Conservation (phyloP, 2,329 filamentous ascomycete species). For the Scopulariopsis brevicaulis region DNA sequence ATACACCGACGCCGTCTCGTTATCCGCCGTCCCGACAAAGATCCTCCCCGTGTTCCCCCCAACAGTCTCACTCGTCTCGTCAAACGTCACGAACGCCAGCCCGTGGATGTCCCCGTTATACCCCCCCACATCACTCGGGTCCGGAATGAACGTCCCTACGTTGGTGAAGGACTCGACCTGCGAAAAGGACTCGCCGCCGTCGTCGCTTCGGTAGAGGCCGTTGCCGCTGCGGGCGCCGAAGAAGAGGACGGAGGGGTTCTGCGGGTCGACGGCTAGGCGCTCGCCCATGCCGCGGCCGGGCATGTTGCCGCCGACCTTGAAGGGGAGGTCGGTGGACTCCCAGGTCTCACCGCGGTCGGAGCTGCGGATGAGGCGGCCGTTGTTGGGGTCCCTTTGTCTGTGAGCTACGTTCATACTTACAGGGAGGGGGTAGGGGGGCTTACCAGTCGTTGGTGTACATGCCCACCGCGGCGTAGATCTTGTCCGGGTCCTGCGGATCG, state of each 20-base stretch:
- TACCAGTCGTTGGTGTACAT: slow-evolving; percentile 48
- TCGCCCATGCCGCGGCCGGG: slow-evolving; percentile 48
- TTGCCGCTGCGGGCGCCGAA: slow-evolving; percentile 48
- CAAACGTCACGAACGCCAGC: slow-evolving; percentile 42
- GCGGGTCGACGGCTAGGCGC: slow-evolving; percentile 44
- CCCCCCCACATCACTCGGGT: slow-evolving; percentile 30
- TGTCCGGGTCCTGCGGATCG: slow-evolving; percentile 38
- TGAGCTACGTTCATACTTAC: background rate
- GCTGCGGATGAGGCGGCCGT: slow-evolving; percentile 41
- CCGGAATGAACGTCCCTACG: slow-evolving; percentile 33
- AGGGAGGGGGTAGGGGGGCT: slow-evolving; percentile 1
- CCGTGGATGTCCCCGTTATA: slow-evolving; percentile 33
- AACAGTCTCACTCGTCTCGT: slow-evolving; percentile 32
- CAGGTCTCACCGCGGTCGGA: slow-evolving; percentile 42
- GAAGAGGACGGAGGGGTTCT: slow-evolving; percentile 43
- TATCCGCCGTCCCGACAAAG: slow-evolving; percentile 44
- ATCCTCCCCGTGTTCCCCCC: slow-evolving; percentile 39
- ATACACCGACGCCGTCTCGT: slow-evolving; percentile 38
- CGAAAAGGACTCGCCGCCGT: slow-evolving; percentile 39
- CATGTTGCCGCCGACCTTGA: slow-evolving; percentile 53
- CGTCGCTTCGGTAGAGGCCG: slow-evolving; percentile 45
- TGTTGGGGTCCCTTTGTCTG: slow-evolving; percentile 33
- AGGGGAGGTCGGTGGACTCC: slow-evolving; percentile 34
- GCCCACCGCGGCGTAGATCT: slow-evolving; percentile 41
- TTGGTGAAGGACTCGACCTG: slow-evolving; percentile 40